phyloP scores from a whole-genome alignment of 768 basidiomycete species.

The Amanita inopinata region DNA sequence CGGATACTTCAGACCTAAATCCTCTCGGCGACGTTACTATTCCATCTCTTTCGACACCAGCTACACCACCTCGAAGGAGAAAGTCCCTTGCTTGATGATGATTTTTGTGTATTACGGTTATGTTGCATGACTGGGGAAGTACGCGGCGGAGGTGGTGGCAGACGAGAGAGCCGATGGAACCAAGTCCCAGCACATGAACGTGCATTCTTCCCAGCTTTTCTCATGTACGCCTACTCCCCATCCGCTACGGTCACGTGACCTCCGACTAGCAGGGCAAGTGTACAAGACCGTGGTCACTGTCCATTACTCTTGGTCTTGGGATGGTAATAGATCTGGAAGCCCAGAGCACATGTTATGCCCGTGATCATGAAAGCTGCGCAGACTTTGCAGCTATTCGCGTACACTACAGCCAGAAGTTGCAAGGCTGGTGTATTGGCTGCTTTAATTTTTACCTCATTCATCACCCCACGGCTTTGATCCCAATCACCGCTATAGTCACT shows the following conservation, averaged over 20 bases:
- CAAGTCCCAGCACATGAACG: slow-evolving; percentile 71
- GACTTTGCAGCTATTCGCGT: slow-evolving; percentile 29
- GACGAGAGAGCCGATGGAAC: slow-evolving; percentile 76
- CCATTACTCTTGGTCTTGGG: no score
- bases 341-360: slow-evolving; percentile 78
- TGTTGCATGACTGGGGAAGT: slow-evolving; percentile 38
- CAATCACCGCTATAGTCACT: slow-evolving; percentile 65
- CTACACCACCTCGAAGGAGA: slow-evolving; percentile 21
- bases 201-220: slow-evolving; percentile 39
- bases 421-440: slow-evolving; percentile 77
- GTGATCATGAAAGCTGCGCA: slow-evolving; percentile 50
- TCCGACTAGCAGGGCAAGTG: no score
- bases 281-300: no score
- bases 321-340: slow-evolving; percentile 87
- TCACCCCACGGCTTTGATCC: slow-evolving; percentile 81
- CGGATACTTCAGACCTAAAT: slow-evolving; percentile 42
- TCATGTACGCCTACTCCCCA: no score
- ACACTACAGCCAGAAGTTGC: slow-evolving; percentile 48
- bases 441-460: slow-evolving; percentile 79
- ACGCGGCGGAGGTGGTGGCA: slow-evolving; percentile 66
- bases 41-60: slow-evolving; percentile 45
- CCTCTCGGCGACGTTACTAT: slow-evolving; percentile 29
- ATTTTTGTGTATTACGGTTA: slow-evolving; percentile 65
- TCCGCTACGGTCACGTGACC: no score
- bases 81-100: slow-evolving; percentile 26